Evolutionary conservation across 23 red algal species (phyloP).

Genomic region (Gracilaria caudata): DNA sequence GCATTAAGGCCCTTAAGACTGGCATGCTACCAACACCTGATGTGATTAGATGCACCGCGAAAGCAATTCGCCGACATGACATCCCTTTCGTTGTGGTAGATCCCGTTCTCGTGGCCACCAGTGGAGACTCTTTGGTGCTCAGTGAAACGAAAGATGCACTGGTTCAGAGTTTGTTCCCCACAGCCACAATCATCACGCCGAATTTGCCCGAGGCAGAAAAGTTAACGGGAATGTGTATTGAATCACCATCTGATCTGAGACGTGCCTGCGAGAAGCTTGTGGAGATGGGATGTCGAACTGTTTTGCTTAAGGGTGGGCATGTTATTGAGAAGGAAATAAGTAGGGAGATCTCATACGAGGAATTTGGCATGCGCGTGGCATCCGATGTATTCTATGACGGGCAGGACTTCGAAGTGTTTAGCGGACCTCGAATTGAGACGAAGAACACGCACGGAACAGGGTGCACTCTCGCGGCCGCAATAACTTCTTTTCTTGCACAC

Average conservation of each 20-base stretch:
- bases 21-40: conserved; percentile 86
- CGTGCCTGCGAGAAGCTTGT: conserved; percentile 48
- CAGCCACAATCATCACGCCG: conserved; percentile 86
- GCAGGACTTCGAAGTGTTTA: conserved; percentile 57
- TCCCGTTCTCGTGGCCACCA: conserved; percentile 83
- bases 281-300: conserved; percentile 57
- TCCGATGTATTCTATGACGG: conserved; percentile 89
- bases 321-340: not conserved
- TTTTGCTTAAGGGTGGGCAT: conserved; percentile 97
- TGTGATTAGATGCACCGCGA: conserved; percentile 49
- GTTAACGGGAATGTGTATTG: conserved; percentile 42
- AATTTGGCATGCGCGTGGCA: conserved; percentile 22
- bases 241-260: conserved; percentile 57
- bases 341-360: not conserved
- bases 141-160: conserved; percentile 46
- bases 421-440: conserved; percentile 71
- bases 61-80: conserved; percentile 33
- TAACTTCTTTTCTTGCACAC: conserved; percentile 80
- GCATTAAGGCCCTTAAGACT: conserved; percentile 80
- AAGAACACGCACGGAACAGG: conserved; percentile 94
- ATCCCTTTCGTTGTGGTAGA: conserved; percentile 73
- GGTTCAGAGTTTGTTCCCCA: conserved; percentile 65
- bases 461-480: conserved; percentile 88
- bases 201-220: conserved; percentile 88
- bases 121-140: conserved; percentile 52